A percentile compares a stretch with the other conserved stretches of the same genome.
Evolutionary conservation across 1,284 basidiomycete genomes (phyloP).

Genomic region (Termitomyces sp.): DNA sequence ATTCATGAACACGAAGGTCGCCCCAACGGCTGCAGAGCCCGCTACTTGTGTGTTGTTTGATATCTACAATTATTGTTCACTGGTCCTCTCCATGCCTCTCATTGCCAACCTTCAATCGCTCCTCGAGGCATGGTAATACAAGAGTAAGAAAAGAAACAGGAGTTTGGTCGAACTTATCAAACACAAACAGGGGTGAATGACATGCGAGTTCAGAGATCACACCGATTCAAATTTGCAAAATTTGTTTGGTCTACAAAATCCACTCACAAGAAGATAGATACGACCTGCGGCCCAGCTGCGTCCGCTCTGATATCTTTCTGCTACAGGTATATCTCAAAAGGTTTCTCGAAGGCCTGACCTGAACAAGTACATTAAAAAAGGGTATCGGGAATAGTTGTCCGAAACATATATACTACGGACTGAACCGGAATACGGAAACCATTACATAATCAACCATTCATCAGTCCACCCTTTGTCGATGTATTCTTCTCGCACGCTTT

Average conservation of each 20-base stretch:
- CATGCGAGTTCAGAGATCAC: too few relatives aligned
- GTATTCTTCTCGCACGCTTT: neutral
- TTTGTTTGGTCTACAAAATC: too few relatives aligned
- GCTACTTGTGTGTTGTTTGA: neutral
- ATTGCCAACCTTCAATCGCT: neutral
- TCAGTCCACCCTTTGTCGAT: neutral
- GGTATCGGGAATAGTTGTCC: neutral
- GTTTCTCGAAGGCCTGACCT: too few relatives aligned
- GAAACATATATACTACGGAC: neutral
- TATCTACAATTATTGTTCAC: neutral
- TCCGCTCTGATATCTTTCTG: too few relatives aligned
- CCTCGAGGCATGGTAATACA: neutral
- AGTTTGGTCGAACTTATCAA: too few relatives aligned
- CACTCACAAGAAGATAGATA: too few relatives aligned
- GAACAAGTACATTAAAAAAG: too few relatives aligned
- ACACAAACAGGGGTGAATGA: too few relatives aligned
- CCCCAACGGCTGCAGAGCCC: too few relatives aligned
- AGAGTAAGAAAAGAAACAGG: neutral
- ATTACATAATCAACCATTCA: slow-evolving; percentile 7
- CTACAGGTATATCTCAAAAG: too few relatives aligned
- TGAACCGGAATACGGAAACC: neutral
- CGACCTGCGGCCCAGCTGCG: too few relatives aligned
- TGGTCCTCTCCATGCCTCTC: neutral
- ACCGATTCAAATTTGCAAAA: too few relatives aligned
- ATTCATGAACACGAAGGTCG: neutral